Evolutionary conservation across 495 filamentous ascomycete genomes (phyloP), one percentile per base, ranked within the genome.

Genomic region (Trichoderma erinaceum): DNA sequence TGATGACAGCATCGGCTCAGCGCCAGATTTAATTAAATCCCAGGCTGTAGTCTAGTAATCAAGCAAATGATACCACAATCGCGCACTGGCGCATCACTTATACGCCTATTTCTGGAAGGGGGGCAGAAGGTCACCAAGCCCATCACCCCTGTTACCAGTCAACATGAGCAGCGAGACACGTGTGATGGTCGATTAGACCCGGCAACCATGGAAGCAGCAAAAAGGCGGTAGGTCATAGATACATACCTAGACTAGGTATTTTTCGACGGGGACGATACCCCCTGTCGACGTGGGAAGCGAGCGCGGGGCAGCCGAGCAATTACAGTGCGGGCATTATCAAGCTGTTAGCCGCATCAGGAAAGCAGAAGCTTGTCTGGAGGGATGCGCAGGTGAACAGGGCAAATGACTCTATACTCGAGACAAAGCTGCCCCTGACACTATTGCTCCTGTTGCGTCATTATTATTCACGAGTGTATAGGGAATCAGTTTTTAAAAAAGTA

Each of bases 361-460:
- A 32, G 25, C 11, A 35, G 15, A 48, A 4, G 65, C 10, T 67
- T 68, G 67, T 68, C 38, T 63, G 38, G 41, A 48, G n/a, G n/a
- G 4, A n/a, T 48, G 44, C 13, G 35, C 35, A 38, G 35, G 35
- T 38, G 35, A 6, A 38, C 35, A 38, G 35, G 35, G 35, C 35
- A 38, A 38, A 38, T 38, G 35, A 38, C 35, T 38, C 35, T 38
- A 38, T 38, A 3, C 8, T 38, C 35, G 7, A 38, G 35, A 38
- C 35, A 38, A 0, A 38, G 8, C 8, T 38, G 35, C 35, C 5
- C 35, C 35, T 10, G 8, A 38, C 35, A 38, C 35, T 10, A 38
- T 38, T 7, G 29, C 5, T 38, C 4, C 8, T 38, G 8, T 38
- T 7, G 35, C 35, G 35, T 7, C 35, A 38, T 38, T 38, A 10